Percentiles rank a stretch among this genome's conserved stretches.
These are phyloP conservation scores for Trichoderma koningiopsis DNA, from an alignment of 2,329 filamentous ascomycete species.

Conservation along the genomic window DNA sequence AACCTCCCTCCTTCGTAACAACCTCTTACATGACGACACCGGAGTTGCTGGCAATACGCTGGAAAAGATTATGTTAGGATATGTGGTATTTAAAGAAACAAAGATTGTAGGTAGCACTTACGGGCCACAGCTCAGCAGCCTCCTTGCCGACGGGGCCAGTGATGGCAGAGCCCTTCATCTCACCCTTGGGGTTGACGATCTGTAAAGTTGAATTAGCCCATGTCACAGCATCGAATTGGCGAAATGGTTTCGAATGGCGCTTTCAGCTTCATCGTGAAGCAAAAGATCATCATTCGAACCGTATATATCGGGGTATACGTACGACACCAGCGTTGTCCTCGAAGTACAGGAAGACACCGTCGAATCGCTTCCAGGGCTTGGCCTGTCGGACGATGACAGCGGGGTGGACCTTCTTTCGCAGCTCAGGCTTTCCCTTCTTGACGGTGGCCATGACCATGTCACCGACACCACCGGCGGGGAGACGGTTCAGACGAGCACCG, in stretches of 20 bases:
- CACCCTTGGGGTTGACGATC: slow-evolving; percentile 99
- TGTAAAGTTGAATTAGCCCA: slow-evolving; percentile 48
- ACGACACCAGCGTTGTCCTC: slow-evolving; percentile 99
- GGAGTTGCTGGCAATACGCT: slow-evolving; percentile 99
- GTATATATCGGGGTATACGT: slow-evolving; percentile 48
- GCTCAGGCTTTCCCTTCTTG: slow-evolving; percentile 99
- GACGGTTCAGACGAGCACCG: slow-evolving; percentile 94
- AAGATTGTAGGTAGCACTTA: slow-evolving; percentile 52
- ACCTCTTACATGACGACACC: slow-evolving; percentile 94
- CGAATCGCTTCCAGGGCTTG: slow-evolving; percentile 98
- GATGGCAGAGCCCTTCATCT: slow-evolving; percentile 99
- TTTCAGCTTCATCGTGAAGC: background rate
- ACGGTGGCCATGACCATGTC: slow-evolving; percentile 99
- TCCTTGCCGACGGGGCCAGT: slow-evolving; percentile 99
- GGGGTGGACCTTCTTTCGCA: slow-evolving; percentile 99
- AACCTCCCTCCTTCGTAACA: slow-evolving; percentile 30
- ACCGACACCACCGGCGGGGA: slow-evolving; percentile 95
- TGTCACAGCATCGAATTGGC: background rate
- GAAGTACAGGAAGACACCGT: slow-evolving; percentile 99
- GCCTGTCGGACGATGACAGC: slow-evolving; percentile 98
- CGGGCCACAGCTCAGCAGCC: slow-evolving; percentile 98
- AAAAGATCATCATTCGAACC: background rate
- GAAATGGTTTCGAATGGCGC: background rate
- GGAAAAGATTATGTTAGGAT: slow-evolving; percentile 13
- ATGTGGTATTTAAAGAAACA: background rate